phyloP scores from a whole-genome alignment of 176 grass and related monocot genomes.

The Triticum turgidum region DNA sequence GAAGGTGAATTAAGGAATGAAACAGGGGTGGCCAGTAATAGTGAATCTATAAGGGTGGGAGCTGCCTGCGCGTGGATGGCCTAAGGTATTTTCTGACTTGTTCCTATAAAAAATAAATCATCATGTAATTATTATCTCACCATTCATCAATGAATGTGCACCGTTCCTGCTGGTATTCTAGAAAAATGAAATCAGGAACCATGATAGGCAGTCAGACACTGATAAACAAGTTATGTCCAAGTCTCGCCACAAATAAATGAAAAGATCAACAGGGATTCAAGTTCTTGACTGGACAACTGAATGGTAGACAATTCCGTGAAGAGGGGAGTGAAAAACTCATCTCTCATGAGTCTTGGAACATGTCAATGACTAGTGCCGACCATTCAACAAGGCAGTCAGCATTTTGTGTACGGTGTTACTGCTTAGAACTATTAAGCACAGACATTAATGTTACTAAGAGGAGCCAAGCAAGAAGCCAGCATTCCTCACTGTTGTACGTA shows the following conservation, averaged over 20 bases:
- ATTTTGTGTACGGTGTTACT: background rate
- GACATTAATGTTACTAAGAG: background rate
- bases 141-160: background rate
- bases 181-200: background rate
- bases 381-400: background rate
- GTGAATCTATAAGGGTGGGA: background rate
- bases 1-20: background rate
- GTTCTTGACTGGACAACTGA: background rate
- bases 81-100: background rate
- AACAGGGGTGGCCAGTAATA: background rate
- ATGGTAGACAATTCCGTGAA: background rate
- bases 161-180: background rate
- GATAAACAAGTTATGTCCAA: background rate
- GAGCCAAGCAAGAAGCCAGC: background rate
- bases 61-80: background rate
- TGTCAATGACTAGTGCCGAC: background rate
- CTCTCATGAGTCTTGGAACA: background rate
- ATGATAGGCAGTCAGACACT: background rate
- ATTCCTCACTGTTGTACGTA: background rate
- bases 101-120: background rate
- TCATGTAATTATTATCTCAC: background rate
- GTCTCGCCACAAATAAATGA: background rate
- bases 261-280: background rate
- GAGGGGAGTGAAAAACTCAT: background rate
- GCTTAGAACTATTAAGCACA: background rate